These are phyloP conservation scores for Solanum hybrid DNA, from an alignment of 305 asterid species.

Conservation along the genomic window DNA sequence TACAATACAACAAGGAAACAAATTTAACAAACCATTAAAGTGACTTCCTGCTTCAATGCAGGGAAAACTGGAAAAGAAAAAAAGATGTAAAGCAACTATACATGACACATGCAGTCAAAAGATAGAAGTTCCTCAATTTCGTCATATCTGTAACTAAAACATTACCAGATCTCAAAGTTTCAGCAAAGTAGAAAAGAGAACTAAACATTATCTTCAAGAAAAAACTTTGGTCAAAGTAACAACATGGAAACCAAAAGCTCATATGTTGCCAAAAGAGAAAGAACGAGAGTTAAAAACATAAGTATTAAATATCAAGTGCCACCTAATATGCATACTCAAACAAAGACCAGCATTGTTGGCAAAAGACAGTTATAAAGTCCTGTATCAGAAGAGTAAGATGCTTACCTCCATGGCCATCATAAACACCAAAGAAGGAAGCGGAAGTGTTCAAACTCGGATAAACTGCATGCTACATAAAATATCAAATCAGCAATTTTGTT, in stretches of 20 bases:
- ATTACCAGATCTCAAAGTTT: not conserved
- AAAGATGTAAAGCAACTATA: not conserved
- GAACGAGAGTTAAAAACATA: not conserved
- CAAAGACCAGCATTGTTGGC: not conserved
- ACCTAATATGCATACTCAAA: not conserved
- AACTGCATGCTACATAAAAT: constrained; percentile 80
- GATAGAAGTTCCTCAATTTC: not conserved
- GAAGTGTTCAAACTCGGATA: constrained; percentile 60
- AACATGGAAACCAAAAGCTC: not conserved
- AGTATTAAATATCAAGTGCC: not conserved
- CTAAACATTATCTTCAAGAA: not conserved
- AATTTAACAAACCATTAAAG: not conserved
- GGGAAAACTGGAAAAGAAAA: not conserved
- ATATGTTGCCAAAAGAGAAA: not conserved
- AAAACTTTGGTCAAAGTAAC: not conserved
- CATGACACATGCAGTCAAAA: not conserved
- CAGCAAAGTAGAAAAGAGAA: not conserved
- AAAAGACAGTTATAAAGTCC: not conserved
- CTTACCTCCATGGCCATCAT: constrained; percentile 99
- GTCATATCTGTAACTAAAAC: not conserved
- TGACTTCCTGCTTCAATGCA: not conserved
- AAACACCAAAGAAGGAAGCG: constrained; percentile 91
- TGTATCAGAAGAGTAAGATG: constrained; percentile 12
- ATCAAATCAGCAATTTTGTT: constrained; percentile 18
- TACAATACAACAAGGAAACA: not conserved